Evolutionary conservation across 768 basidiomycete species (phyloP).

Genomic region (Kwoniella sp.): DNA sequence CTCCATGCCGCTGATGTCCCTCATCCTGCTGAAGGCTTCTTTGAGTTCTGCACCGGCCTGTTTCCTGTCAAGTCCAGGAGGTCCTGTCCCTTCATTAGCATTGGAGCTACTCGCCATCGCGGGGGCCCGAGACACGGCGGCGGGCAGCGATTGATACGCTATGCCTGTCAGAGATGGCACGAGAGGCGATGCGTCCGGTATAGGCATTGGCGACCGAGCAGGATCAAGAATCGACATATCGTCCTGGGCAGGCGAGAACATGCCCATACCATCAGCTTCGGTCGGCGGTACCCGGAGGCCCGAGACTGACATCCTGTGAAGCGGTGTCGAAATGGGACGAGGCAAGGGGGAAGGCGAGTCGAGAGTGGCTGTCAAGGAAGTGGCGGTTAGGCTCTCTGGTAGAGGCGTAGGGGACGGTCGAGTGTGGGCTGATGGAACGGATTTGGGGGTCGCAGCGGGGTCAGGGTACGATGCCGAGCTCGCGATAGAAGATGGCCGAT

Average conservation of each 20-base stretch:
- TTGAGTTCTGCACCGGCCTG: constrained; percentile 20
- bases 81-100: not conserved
- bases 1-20: constrained; percentile 20
- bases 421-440: constrained; percentile 9
- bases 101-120: not conserved
- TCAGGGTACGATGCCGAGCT: constrained; percentile 7
- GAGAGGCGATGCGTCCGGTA: constrained; percentile 10
- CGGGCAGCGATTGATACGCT: constrained; percentile 3
- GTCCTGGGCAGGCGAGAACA: constrained; percentile 31
- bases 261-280: not conserved
- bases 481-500: constrained; percentile 12
- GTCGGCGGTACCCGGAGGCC: constrained; percentile 3
- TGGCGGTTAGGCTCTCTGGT: constrained; percentile 2
- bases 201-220: constrained; percentile 20
- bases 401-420: not conserved
- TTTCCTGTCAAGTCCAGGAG: not conserved
- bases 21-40: constrained; percentile 24
- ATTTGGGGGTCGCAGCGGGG: constrained; percentile 19
- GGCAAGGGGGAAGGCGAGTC: constrained; percentile 18
- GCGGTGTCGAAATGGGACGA: constrained; percentile 11
- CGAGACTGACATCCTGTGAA: not conserved
- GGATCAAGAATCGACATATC: constrained; percentile 33
- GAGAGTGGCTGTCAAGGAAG: constrained; percentile 12
- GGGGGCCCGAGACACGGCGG: not conserved
- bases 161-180: not conserved